Conservation (phyloP, 352 stramenopile genomes). For the Globisporangium perplexum region DNA sequence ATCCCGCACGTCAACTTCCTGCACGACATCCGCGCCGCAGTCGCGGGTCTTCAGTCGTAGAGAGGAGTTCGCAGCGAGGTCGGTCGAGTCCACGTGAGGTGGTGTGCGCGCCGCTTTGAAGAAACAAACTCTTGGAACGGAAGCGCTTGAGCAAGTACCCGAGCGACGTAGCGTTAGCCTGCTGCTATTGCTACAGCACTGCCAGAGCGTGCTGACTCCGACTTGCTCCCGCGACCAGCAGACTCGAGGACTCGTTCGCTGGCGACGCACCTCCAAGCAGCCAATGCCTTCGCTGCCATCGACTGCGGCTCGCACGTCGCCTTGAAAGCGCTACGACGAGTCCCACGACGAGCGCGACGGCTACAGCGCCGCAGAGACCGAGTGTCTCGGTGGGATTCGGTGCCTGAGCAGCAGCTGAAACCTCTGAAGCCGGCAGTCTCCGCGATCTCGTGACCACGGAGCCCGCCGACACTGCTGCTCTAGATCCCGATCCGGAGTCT, state of each 20-base stretch:
- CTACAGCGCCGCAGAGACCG: not conserved
- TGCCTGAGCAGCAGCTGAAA: not conserved
- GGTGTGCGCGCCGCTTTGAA: not conserved
- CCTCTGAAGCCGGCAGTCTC: not conserved
- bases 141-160: not conserved
- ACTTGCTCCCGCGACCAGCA: not conserved
- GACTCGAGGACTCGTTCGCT: not conserved
- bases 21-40: constrained; percentile 34
- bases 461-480: not conserved
- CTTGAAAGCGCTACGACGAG: not conserved
- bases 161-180: too few species aligned
- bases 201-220: not conserved
- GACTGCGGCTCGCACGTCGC: not conserved
- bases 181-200: not conserved
- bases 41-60: constrained; percentile 25
- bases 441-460: not conserved
- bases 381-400: not conserved
- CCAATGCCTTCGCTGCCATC: not conserved
- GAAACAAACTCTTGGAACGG: not conserved
- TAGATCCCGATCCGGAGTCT: not conserved
- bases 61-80: too few species aligned
- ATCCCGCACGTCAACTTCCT: constrained; percentile 27
- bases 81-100: not conserved
- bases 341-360: not conserved
- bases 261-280: not conserved